Conservation (phyloP, 83 land plant genomes). For the Thuja plicata region DNA sequence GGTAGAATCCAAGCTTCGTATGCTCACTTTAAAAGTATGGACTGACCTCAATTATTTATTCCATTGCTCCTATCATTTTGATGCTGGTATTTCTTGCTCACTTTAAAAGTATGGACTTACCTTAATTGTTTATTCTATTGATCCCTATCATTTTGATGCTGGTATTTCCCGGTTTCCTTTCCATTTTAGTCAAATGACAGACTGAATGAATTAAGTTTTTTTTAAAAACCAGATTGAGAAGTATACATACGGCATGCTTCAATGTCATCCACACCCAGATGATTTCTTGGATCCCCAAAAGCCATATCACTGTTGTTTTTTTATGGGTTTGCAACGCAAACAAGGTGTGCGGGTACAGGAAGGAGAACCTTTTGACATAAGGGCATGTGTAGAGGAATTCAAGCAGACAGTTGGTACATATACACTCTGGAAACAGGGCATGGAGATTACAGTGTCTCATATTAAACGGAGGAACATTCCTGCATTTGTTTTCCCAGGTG, state of each 20-base stretch:
- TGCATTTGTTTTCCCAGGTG: conserved; percentile 82
- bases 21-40: conserved; percentile 74
- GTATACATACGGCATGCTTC: conserved; percentile 79
- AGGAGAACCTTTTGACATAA: conserved; percentile 86
- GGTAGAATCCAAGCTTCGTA: conserved; percentile 92
- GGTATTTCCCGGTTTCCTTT: background rate
- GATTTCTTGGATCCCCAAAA: conserved; percentile 65
- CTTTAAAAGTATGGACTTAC: conserved; percentile 58
- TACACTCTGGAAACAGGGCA: conserved; percentile 81
- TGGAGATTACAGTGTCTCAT: conserved; percentile 89
- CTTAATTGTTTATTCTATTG: conserved; percentile 7
- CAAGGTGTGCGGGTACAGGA: conserved; percentile 65
- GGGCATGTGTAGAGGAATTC: conserved; percentile 83
- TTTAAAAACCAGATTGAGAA: conserved; percentile 70
- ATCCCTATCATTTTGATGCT: background rate
- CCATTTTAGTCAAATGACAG: conserved; percentile 7
- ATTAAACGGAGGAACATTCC: conserved; percentile 77
- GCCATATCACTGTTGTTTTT: conserved; percentile 60
- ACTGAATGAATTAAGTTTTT: background rate
- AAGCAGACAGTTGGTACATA: conserved; percentile 56
- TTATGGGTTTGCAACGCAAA: conserved; percentile 89
- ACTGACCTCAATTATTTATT: conserved; percentile 8
- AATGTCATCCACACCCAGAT: conserved; percentile 88
- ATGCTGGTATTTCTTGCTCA: conserved; percentile 15
- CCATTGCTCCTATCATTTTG: background rate